Percentiles rank a stretch among this genome's conserved stretches.
Conservation (phyloP, 371 early-diverging fungal species). For the Basidiobolus meristosporus region DNA sequence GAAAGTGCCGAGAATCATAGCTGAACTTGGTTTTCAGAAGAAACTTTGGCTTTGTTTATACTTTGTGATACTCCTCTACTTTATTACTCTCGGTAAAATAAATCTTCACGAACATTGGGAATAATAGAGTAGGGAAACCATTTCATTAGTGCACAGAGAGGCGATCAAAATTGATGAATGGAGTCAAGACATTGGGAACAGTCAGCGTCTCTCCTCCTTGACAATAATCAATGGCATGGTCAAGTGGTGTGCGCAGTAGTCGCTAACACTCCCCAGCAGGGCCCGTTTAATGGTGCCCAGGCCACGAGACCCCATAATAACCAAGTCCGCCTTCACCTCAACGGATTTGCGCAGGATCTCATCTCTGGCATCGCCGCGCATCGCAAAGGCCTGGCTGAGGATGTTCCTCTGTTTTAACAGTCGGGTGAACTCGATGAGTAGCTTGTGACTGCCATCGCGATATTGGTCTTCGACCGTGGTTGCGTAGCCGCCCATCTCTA, state of each 20-base stretch:
- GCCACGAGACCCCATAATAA: slow-evolving; percentile 34
- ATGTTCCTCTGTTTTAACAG: slow-evolving; percentile 12
- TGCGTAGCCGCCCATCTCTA: slow-evolving; percentile 4
- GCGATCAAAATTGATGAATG: too few relatives aligned
- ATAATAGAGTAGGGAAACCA: too few relatives aligned
- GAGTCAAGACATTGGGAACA: too few relatives aligned
- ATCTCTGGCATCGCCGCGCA: slow-evolving; percentile 28
- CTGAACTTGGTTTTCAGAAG: too few relatives aligned
- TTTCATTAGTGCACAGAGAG: too few relatives aligned
- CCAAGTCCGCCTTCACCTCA: slow-evolving; percentile 26
- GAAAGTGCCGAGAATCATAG: too few relatives aligned
- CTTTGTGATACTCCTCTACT: too few relatives aligned
- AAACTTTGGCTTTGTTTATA: too few relatives aligned
- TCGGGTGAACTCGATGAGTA: slow-evolving; percentile 13
- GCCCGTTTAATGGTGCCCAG: slow-evolving; percentile 26
- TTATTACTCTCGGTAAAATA: too few relatives aligned
- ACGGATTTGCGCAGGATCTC: slow-evolving; percentile 26
- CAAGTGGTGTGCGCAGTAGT: slow-evolving; percentile 23
- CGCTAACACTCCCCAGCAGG: slow-evolving; percentile 27
- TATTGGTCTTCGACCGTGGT: slow-evolving; percentile 8
- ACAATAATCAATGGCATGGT: slow-evolving; percentile 22
- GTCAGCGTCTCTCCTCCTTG: slow-evolving; percentile 4
- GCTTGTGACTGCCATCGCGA: slow-evolving; percentile 8
- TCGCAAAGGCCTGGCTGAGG: slow-evolving; percentile 22
- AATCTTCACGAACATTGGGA: too few relatives aligned